A percentile compares a stretch with the other conserved stretches of the same genome.
These are phyloP conservation scores for Herpotrichia juniperi DNA, from an alignment of 2,329 filamentous ascomycete species.

Conservation along the genomic window DNA sequence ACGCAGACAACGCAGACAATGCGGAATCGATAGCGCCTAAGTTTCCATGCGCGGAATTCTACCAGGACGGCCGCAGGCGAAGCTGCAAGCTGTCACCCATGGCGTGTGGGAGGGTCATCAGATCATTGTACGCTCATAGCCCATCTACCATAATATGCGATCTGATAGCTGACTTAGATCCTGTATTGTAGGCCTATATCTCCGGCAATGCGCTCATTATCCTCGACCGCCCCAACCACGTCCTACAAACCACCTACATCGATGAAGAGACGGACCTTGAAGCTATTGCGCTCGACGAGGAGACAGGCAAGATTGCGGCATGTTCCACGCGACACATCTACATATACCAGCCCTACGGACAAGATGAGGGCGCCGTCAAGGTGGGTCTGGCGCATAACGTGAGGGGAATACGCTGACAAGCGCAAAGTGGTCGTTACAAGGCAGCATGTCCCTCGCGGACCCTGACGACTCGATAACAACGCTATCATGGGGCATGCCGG, in stretches of 20 bases:
- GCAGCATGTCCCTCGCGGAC: slow-evolving; percentile 58
- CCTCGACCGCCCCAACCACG: slow-evolving; percentile 72
- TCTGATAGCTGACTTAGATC: neutral
- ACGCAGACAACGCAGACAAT: slow-evolving; percentile 18
- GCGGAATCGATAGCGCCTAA: slow-evolving; percentile 28
- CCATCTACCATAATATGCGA: neutral
- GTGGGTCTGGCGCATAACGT: slow-evolving; percentile 52
- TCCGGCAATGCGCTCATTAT: slow-evolving; percentile 88
- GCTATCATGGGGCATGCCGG: slow-evolving; percentile 85
- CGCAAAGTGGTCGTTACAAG: slow-evolving; percentile 65
- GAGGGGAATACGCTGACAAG: slow-evolving; percentile 28
- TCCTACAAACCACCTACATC: slow-evolving; percentile 91
- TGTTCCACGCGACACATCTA: slow-evolving; percentile 71
- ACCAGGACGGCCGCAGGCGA: slow-evolving; percentile 77
- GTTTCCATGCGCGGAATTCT: slow-evolving; percentile 74
- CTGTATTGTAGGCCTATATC: slow-evolving; percentile 72
- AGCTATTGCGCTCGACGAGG: slow-evolving; percentile 80
- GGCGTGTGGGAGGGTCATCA: slow-evolving; percentile 75
- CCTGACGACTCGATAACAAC: slow-evolving; percentile 58
- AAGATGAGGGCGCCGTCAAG: slow-evolving; percentile 74
- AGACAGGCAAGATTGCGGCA: slow-evolving; percentile 82
- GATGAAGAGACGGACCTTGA: slow-evolving; percentile 73
- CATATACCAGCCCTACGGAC: slow-evolving; percentile 77
- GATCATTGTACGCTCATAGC: slow-evolving; percentile 66
- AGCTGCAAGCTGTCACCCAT: slow-evolving; percentile 77